These are phyloP conservation scores for Arthrobotrys sphaeroides DNA, from an alignment of 2,329 filamentous ascomycete genomes.

Conservation along the genomic window DNA sequence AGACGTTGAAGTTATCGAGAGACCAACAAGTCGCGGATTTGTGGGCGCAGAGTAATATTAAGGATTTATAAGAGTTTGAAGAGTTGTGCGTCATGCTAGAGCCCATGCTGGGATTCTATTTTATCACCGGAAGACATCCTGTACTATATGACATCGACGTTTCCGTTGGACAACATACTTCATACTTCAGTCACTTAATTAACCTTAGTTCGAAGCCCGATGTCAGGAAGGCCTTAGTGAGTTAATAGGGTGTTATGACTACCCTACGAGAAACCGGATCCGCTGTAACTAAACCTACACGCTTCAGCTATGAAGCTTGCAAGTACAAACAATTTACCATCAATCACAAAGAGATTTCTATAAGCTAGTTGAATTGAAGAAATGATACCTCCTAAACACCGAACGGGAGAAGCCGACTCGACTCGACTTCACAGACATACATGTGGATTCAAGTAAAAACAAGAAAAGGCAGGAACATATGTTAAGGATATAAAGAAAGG, in stretches of 20 bases:
- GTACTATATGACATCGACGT: too few relatives aligned
- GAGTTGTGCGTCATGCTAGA: too few relatives aligned
- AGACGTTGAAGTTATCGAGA: neutral
- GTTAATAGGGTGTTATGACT: too few relatives aligned
- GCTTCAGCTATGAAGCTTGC: neutral
- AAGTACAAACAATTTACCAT: neutral
- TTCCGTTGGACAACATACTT: too few relatives aligned
- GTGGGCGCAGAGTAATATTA: too few relatives aligned
- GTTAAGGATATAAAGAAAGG: neutral
- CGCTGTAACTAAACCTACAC: neutral
- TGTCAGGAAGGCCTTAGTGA: too few relatives aligned
- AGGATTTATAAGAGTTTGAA: neutral
- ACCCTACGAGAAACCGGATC: too few relatives aligned
- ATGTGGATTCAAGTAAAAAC: neutral
- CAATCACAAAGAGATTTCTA: neutral
- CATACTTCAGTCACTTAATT: too few relatives aligned
- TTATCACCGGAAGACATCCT: too few relatives aligned
- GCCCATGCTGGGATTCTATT: too few relatives aligned
- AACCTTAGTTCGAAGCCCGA: too few relatives aligned
- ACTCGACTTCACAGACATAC: neutral
- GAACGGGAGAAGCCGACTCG: neutral
- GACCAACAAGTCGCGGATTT: neutral
- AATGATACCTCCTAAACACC: conserved; percentile 16
- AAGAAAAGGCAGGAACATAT: too few relatives aligned
- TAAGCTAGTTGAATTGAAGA: neutral